phyloP scores from a whole-genome alignment of 257 asterid species.

The Haberlea rhodopensis region DNA sequence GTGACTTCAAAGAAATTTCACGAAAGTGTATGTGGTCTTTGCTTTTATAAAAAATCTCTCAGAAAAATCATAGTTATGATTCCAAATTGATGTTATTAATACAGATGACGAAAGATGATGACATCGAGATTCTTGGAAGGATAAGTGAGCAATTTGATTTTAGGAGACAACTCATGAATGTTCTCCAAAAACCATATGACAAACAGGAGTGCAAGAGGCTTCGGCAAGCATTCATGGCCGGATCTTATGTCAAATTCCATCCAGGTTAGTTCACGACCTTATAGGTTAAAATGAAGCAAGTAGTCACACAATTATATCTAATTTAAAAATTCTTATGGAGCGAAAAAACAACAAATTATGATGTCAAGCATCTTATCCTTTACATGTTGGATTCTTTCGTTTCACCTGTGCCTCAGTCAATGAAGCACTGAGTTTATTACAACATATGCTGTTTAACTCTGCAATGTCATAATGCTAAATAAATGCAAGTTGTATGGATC shows the following conservation, averaged over 20 bases:
- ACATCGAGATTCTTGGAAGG: background rate
- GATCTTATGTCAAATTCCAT: constrained; percentile 30
- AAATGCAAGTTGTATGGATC: background rate
- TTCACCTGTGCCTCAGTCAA: background rate
- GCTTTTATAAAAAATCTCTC: too few species aligned
- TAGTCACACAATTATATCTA: background rate
- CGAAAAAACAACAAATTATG: background rate
- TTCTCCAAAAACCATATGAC: constrained; percentile 35
- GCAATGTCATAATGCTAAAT: too few species aligned
- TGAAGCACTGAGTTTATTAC: background rate
- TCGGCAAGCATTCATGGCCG: constrained; percentile 18
- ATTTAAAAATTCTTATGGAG: background rate
- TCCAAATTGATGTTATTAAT: constrained; percentile 15
- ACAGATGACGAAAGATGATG: constrained; percentile 33
- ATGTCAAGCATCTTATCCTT: background rate
- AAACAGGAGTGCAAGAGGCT: constrained; percentile 38
- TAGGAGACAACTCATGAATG: constrained; percentile 28
- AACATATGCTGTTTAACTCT: background rate
- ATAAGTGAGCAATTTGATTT: constrained; percentile 20
- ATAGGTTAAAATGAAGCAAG: background rate
- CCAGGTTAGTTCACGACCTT: constrained; percentile 28
- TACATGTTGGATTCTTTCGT: background rate
- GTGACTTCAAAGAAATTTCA: constrained; percentile 22
- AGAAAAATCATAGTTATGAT: background rate
- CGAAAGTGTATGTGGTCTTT: constrained; percentile 21